Evolutionary conservation across 2,329 filamentous ascomycete species (phyloP).

Genomic region (Penicillium freii): DNA sequence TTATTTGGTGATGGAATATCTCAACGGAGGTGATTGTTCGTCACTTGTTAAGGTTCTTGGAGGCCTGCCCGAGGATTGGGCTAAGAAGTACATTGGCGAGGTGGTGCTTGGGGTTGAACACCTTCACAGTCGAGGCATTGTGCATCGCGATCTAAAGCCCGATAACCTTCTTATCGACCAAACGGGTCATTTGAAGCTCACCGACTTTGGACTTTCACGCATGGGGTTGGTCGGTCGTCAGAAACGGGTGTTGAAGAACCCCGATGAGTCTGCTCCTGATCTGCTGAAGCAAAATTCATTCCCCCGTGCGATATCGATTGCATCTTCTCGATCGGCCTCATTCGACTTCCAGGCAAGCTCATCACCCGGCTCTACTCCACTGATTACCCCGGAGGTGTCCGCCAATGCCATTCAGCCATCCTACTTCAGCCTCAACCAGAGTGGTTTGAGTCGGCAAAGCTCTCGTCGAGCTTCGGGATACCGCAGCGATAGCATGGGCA

Average conservation of each 20-base stretch:
- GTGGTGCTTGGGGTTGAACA: constrained; percentile 97
- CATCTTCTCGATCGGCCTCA: constrained; percentile 88
- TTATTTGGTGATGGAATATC: constrained; percentile 98
- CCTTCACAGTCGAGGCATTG: constrained; percentile 88
- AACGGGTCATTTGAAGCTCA: constrained; percentile 93
- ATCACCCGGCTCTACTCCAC: constrained; percentile 80
- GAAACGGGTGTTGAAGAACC: constrained; percentile 79
- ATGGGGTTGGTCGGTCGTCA: constrained; percentile 97
- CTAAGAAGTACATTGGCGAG: constrained; percentile 94
- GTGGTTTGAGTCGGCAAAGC: constrained; percentile 58
- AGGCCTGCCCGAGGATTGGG: constrained; percentile 93
- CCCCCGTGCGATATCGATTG: constrained; percentile 76
- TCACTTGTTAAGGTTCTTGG: constrained; percentile 93
- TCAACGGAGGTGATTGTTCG: constrained; percentile 95
- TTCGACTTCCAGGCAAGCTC: constrained; percentile 80
- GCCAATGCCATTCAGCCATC: constrained; percentile 76
- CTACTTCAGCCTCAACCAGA: constrained; percentile 73
- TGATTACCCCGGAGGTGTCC: constrained; percentile 75
- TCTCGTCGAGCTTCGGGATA: constrained; percentile 70
- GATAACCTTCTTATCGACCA: constrained; percentile 97
- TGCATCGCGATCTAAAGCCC: constrained; percentile 94
- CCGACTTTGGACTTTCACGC: constrained; percentile 92
- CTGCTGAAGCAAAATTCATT: constrained; percentile 90
- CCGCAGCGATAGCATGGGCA: constrained; percentile 88
- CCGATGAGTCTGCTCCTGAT: constrained; percentile 83